Evolutionary conservation across 768 basidiomycete genomes (phyloP), one percentile per base, ranked within the genome.

Genomic region (Boletus barrowsii): DNA sequence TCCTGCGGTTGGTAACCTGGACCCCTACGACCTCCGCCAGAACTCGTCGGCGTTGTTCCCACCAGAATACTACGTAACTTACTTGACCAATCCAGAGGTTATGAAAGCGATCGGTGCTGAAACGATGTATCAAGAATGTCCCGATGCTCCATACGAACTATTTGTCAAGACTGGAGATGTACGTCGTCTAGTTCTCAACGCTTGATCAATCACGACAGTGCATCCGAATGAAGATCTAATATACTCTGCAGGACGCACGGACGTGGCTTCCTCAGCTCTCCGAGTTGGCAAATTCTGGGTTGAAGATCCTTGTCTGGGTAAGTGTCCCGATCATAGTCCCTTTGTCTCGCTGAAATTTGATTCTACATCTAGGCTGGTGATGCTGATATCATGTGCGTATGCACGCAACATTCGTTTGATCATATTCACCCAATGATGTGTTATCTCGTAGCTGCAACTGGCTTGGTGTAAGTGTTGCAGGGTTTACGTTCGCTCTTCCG

Each of bases 161-260:
- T 82, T 87, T 60, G 55, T 35, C 3, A 70, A 54, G 39, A 86
- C 84, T 0, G 86, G 84, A 22, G 86, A 87, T 67, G 82, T 83
- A 52, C 51, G 78, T 59, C 9, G 0, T 42, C n/a, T 43, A 14
- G 11, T 10, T 20, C 5, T 22, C 10, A 22, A 42, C 17, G 17
- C 2, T 4, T n/a, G 4, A 35, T 4, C 29, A 29, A 8, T 29
- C 29, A 29, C 8, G 29, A 29, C 9, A 15, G 22, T 42, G 13
- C 7, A 40, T 48, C 8, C 5, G 9, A 32, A 18, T 30, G 26
- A 1, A n/a, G n/a, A n/a, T n/a, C n/a, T 51, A 8, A 2, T 3
- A 13, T 22, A 9, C 35, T 36, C n/a, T 10, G 13, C 40, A 74
- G 72, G 64, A 69, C 36, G 75, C 72, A 33, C 65, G 74, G 44